phyloP scores from a whole-genome alignment of 139 green algal genomes.

The Tetraselmis chui region DNA sequence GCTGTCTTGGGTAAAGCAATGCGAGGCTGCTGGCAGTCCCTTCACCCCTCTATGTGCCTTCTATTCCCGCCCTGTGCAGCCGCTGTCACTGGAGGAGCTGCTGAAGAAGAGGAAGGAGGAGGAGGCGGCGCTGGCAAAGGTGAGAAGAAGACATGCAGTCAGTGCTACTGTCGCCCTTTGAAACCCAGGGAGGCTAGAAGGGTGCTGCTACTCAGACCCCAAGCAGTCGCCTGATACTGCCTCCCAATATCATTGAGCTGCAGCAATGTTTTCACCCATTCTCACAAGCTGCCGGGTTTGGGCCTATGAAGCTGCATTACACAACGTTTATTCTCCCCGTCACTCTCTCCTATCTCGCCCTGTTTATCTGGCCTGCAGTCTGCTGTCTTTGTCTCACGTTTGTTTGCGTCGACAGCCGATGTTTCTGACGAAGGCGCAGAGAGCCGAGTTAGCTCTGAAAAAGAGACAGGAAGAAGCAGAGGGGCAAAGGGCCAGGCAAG shows the following conservation, averaged over 20 bases:
- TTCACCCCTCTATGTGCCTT: too few species aligned
- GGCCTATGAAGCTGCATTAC: too few species aligned
- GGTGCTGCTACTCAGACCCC: background rate
- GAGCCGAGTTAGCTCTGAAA: constrained; percentile 71
- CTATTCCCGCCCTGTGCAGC: too few species aligned
- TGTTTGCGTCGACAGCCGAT: constrained; percentile 48
- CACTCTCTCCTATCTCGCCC: too few species aligned
- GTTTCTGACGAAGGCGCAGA: constrained; percentile 84
- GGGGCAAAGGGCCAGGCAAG: constrained; percentile 3
- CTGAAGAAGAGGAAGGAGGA: constrained; percentile 73
- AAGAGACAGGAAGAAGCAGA: constrained; percentile 34
- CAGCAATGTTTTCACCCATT: background rate
- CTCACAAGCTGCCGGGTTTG: too few species aligned
- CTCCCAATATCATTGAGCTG: constrained; percentile 27
- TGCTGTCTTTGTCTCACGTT: background rate
- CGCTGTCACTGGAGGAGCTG: constrained; percentile 85
- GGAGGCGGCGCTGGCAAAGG: constrained; percentile 65
- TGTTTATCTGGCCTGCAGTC: background rate
- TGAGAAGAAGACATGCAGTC: constrained; percentile 5
- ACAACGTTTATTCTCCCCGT: too few species aligned
- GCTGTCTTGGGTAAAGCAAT: too few species aligned
- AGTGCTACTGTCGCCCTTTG: background rate
- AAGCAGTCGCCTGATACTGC: constrained; percentile 35
- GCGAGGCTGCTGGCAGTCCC: too few species aligned
- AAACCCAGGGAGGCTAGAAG: background rate